phyloP scores from a whole-genome alignment of 2,329 filamentous ascomycete species.

The Stachybotrys echinatus region DNA sequence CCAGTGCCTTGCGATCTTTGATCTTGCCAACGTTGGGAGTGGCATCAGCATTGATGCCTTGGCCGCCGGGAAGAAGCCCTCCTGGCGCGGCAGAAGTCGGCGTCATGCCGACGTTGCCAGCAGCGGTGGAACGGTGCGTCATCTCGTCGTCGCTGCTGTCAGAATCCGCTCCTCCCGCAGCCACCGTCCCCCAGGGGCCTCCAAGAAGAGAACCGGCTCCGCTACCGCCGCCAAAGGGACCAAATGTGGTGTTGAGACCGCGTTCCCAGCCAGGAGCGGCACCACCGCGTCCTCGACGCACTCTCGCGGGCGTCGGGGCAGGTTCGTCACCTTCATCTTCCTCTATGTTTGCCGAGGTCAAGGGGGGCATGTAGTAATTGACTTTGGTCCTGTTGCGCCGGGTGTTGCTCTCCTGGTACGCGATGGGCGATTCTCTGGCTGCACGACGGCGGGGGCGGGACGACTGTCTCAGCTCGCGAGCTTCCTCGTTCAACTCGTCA shows the following conservation, averaged over 20 bases:
- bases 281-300: conserved; percentile 57
- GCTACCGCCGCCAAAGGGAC: conserved; percentile 84
- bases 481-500: conserved; percentile 62
- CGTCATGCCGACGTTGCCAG: conserved; percentile 59
- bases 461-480: conserved; percentile 54
- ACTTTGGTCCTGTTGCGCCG: conserved; percentile 56
- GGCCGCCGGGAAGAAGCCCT: conserved; percentile 36
- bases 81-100: conserved; percentile 45
- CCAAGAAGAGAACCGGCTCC: conserved; percentile 66
- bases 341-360: conserved; percentile 58
- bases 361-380: conserved; percentile 81
- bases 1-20: conserved; percentile 85
- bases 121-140: conserved; percentile 51
- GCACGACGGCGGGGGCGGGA: conserved; percentile 47
- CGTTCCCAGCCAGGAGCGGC: conserved; percentile 65
- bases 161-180: conserved; percentile 77
- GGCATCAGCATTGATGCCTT: conserved; percentile 37
- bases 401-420: conserved; percentile 50
- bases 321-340: conserved; percentile 66
- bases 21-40: conserved; percentile 86
- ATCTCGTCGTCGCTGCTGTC: conserved; percentile 96
- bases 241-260: conserved; percentile 81
- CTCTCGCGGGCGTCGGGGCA: conserved; percentile 63
- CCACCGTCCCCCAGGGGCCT: conserved; percentile 69
- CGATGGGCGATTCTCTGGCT: conserved; percentile 45